Evolutionary conservation across 2,329 filamentous ascomycete species (phyloP).

Genomic region (Talaromyces funiculosus): DNA sequence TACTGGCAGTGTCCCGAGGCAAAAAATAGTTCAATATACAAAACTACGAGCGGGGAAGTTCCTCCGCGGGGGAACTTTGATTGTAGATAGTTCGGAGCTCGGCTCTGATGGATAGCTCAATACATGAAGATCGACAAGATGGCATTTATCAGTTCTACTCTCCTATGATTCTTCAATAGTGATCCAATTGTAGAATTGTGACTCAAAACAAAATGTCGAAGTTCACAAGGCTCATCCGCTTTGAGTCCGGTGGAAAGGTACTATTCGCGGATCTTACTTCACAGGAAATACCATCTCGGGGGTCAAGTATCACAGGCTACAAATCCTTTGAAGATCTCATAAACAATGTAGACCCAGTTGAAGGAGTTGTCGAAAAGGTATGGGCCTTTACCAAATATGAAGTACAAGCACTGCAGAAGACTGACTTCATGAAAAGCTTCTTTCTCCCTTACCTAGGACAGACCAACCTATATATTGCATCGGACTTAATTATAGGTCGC

Average conservation of each 20-base stretch:
- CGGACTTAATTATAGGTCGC: conserved; percentile 6
- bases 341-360: not conserved
- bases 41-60: not conserved
- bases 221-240: not conserved
- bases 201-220: not conserved
- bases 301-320: not conserved
- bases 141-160: not conserved
- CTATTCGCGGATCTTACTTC: not conserved
- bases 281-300: not conserved
- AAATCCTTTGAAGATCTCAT: not conserved
- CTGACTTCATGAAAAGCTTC: not conserved
- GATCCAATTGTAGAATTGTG: not conserved
- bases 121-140: no score
- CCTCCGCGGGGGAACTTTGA: not conserved
- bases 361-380: not conserved
- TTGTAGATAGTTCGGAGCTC: not conserved
- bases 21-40: not conserved
- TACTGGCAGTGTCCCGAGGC: not conserved
- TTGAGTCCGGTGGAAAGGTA: not conserved
- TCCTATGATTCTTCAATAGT: not conserved
- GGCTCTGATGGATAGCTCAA: not conserved
- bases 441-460: not conserved
- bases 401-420: not conserved
- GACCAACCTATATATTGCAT: conserved; percentile 9
- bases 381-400: not conserved